Base-by-base conservation (phyloP, 169 alveolate genomes). In the Cryptosporidium viatorum region DNA sequence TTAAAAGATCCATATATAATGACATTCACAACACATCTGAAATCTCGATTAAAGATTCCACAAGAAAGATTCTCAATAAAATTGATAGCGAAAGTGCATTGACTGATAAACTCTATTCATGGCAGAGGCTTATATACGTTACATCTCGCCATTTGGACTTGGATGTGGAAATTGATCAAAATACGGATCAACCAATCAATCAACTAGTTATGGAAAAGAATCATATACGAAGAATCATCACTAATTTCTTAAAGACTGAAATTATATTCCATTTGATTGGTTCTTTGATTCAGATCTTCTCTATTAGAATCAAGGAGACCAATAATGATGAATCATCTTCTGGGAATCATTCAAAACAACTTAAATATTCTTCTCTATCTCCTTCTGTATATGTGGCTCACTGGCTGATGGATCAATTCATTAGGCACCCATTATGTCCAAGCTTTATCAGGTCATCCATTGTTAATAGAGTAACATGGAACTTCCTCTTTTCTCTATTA, bases 341-440 rank as follows among this genome's bases (percentile, higher is more conserved):
- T 18, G 55, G 65, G 1, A 37, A 58, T 23, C 31, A 58, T 73
- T 8, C 48, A 10, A 74, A 67, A 45, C 92, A 50, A 69, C 91
- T 48, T 41, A 92, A 93, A 69, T 93, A 85, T 69, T 86, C 93
- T 39, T 91, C 96, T 1, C 59, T 92, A 41, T 91, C 95, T 0
- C 96, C 96, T n/a, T 93, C 96, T 4, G 93, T 93, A 33, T 95
- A 94, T 67, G 96, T 93, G 9, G 96, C 94, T 23, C 97, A 95
- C 70, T 96, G 98, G 98, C 69, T 96, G 51, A 85, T 96, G 89
- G 97, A 96, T 69, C 87, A 94, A 9, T 93, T 95, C 60, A 75
- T 95, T 18, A 86, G 97, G 12, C 98, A 96, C 51, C 98, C 98
- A 2, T 92, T 95, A 43, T 94, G 97, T 58, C 97, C 96, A 48